These are phyloP conservation scores for Cytidiella melzeri DNA, from an alignment of 768 basidiomycete genomes.

Conservation along the genomic window DNA sequence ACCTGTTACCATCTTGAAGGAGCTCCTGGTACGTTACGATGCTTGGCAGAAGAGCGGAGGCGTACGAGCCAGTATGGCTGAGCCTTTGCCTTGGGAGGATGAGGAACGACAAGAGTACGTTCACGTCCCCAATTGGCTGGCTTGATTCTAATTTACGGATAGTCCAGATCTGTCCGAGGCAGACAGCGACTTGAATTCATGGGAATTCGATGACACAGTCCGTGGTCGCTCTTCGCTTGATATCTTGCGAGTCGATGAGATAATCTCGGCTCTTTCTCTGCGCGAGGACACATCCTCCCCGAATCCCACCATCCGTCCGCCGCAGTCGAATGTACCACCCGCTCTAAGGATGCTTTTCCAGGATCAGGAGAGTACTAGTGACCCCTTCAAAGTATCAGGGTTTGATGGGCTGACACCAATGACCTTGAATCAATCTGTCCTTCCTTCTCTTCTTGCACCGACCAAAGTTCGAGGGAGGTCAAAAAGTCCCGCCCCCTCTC, in stretches of 20 bases:
- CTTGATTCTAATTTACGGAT: neutral
- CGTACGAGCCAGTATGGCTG: conserved; percentile 71
- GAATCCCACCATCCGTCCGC: conserved; percentile 44
- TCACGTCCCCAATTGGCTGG: neutral
- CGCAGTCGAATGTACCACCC: conserved; percentile 55
- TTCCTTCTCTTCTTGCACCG: conserved; percentile 30
- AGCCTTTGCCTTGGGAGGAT: conserved; percentile 65
- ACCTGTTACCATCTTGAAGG: conserved; percentile 63
- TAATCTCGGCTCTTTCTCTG: conserved; percentile 11
- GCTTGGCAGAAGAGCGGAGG: conserved; percentile 63
- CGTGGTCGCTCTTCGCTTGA: conserved; percentile 33
- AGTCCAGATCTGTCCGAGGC: neutral
- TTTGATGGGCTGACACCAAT: conserved; percentile 20
- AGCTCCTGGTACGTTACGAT: conserved; percentile 75
- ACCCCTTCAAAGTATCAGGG: conserved; percentile 37
- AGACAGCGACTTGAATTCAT: conserved; percentile 34
- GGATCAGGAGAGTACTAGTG: conserved; percentile 35
- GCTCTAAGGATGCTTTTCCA: conserved; percentile 80
- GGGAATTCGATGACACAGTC: conserved; percentile 80
- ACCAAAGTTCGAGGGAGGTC: conserved; percentile 27
- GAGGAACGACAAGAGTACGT: conserved; percentile 42
- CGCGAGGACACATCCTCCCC: conserved; percentile 18
- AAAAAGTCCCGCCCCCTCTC: conserved; percentile 23
- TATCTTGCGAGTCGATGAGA: conserved; percentile 5
- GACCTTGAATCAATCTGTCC: conserved; percentile 15